Evolutionary conservation across 306 rosid species (phyloP).

Genomic region (Albizia julibrissin): DNA sequence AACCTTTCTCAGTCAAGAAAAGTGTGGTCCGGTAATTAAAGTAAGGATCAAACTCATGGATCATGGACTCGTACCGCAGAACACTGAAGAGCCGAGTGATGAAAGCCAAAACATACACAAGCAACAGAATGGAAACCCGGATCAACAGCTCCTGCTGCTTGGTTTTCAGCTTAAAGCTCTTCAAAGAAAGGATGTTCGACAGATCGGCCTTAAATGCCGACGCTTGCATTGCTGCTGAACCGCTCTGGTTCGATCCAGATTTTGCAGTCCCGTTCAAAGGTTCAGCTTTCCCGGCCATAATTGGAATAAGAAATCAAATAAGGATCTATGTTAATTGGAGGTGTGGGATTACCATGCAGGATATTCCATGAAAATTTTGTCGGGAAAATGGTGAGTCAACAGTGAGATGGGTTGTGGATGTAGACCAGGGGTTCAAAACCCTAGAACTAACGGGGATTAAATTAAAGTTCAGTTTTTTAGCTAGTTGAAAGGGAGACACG

Average conservation of each 20-base stretch:
- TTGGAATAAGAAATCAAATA: neutral
- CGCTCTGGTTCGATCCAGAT: conserved; percentile 49
- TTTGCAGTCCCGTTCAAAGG: conserved; percentile 33
- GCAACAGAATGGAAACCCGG: conserved; percentile 69
- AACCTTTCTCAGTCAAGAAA: conserved; percentile 73
- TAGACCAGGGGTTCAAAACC: neutral
- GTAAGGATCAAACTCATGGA: conserved; percentile 98
- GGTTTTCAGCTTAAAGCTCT: conserved; percentile 78
- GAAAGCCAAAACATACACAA: conserved; percentile 87
- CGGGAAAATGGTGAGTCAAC: neutral
- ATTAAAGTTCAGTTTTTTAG: neutral
- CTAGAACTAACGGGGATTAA: neutral
- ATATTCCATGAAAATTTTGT: neutral
- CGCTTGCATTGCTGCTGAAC: conserved; percentile 3
- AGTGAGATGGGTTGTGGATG: neutral
- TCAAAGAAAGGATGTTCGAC: conserved; percentile 37
- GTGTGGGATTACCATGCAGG: neutral
- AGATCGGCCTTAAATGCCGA: conserved; percentile 16
- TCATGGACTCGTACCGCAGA: conserved; percentile 97
- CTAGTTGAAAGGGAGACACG: neutral
- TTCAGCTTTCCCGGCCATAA: conserved; percentile 30
- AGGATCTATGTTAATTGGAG: neutral
- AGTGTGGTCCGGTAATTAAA: conserved; percentile 96
- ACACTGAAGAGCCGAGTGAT: conserved; percentile 93
- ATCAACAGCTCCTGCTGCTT: conserved; percentile 95